Conservation (phyloP, 2,329 filamentous ascomycete species). For the Fusarium globosum region DNA sequence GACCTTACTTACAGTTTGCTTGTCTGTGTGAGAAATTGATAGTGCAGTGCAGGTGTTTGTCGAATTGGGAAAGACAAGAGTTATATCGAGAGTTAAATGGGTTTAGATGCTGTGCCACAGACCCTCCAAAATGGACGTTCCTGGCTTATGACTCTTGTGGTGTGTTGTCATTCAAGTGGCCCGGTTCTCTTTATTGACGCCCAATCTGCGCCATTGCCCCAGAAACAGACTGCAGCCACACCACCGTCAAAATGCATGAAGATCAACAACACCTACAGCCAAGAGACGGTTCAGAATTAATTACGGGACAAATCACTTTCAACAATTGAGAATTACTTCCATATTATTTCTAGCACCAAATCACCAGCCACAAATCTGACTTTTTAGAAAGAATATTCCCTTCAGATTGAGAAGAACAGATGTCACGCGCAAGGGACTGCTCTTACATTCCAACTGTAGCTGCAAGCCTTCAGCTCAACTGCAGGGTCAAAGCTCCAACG, state of each 20-base stretch:
- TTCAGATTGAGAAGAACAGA: neutral
- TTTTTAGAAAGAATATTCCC: neutral
- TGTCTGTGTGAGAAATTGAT: neutral
- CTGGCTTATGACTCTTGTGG: constrained; percentile 7
- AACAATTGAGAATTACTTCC: neutral
- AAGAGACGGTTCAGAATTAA: neutral
- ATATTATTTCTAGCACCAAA: neutral
- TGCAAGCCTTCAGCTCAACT: neutral
- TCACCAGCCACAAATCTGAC: neutral
- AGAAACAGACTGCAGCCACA: constrained; percentile 42
- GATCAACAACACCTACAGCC: constrained; percentile 20
- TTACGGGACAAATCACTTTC: neutral
- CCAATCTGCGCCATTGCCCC: constrained; percentile 45
- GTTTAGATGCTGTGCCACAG: constrained; percentile 19
- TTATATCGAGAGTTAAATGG: constrained; percentile 15
- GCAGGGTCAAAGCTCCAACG: constrained; percentile 1
- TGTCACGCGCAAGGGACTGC: constrained; percentile 15
- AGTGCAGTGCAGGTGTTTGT: constrained; percentile 3
- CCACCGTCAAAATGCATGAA: constrained; percentile 13
- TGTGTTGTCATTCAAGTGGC: constrained; percentile 40
- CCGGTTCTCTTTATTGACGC: constrained; percentile 43
- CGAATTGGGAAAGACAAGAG: constrained; percentile 8
- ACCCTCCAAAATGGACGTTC: neutral
- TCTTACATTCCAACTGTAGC: constrained; percentile 3
- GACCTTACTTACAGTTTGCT: neutral